Conservation (phyloP, 108 stramenopile species). For the Skeletonema grethae region DNA sequence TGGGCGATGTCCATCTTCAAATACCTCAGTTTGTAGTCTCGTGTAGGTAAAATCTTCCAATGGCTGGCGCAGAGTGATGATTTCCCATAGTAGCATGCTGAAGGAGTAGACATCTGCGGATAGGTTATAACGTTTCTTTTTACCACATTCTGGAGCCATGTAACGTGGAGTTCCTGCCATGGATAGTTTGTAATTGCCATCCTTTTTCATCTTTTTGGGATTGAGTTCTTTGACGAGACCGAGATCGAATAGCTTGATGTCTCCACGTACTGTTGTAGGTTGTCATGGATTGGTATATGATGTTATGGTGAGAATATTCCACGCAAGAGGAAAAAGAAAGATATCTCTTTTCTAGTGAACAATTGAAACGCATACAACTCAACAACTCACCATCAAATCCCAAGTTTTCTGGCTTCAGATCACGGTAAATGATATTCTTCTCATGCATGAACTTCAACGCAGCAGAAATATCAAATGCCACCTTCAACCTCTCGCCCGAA, state of each 20-base stretch:
- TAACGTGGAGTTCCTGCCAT: slow-evolving; percentile 50
- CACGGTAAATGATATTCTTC: slow-evolving; percentile 73
- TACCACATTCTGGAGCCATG: slow-evolving; percentile 43
- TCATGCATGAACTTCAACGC: slow-evolving; percentile 73
- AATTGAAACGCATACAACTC: neutral
- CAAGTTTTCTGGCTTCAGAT: slow-evolving; percentile 63
- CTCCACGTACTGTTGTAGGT: slow-evolving; percentile 19
- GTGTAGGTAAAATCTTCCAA: slow-evolving; percentile 33
- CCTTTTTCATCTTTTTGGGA: slow-evolving; percentile 6
- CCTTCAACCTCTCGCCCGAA: slow-evolving; percentile 65
- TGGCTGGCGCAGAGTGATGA: slow-evolving; percentile 52
- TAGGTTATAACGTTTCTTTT: slow-evolving; percentile 16
- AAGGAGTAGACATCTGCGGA: slow-evolving; percentile 80
- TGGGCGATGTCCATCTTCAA: slow-evolving; percentile 29
- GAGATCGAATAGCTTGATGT: slow-evolving; percentile 49
- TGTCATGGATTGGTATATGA: neutral
- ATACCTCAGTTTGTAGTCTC: slow-evolving; percentile 28
- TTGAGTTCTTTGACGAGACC: slow-evolving; percentile 48
- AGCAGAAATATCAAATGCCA: slow-evolving; percentile 77
- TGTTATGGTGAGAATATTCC: too few relatives aligned
- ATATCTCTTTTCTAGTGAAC: neutral
- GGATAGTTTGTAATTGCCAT: slow-evolving; percentile 13
- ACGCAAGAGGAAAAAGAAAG: neutral
- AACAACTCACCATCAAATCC: slow-evolving; percentile 38
- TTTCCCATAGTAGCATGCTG: slow-evolving; percentile 75